Conservation (phyloP, 2,329 filamentous ascomycete genomes). For the Furcasterigmium sp. region DNA sequence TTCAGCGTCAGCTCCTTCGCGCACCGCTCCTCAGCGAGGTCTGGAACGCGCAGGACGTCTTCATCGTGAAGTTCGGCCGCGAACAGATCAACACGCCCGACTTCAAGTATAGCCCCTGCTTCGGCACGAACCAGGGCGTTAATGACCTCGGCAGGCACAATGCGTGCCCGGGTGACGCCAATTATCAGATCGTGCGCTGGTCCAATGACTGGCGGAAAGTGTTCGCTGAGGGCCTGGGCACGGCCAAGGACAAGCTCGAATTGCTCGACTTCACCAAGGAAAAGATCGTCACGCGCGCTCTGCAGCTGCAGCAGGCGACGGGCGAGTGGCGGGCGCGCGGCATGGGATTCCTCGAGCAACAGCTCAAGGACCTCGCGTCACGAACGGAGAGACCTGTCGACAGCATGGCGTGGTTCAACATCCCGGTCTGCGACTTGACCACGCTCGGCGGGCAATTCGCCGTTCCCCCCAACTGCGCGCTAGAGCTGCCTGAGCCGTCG, state of each 20-base stretch:
- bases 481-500: neutral
- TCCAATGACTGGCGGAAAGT: neutral
- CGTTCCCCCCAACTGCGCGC: neutral
- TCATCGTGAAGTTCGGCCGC: conserved; percentile 1
- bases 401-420: neutral
- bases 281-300: neutral
- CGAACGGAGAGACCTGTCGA: neutral
- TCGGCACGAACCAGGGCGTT: neutral
- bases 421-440: neutral
- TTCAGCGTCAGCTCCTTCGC: neutral
- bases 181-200: neutral
- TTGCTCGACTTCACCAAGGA: neutral
- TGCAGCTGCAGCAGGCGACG: neutral
- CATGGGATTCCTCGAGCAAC: neutral
- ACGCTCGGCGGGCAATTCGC: neutral
- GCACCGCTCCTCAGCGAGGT: neutral
- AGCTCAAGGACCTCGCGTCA: neutral
- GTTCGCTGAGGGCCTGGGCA: neutral
- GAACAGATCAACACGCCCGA: neutral
- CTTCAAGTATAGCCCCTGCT: conserved; percentile 1
- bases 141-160: neutral
- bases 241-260: neutral
- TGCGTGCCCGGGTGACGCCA: neutral
- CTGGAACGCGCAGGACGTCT: neutral
- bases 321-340: neutral